Evolutionary conservation across 495 filamentous ascomycete species (phyloP).

Genomic region (Apodospora peruviana): DNA sequence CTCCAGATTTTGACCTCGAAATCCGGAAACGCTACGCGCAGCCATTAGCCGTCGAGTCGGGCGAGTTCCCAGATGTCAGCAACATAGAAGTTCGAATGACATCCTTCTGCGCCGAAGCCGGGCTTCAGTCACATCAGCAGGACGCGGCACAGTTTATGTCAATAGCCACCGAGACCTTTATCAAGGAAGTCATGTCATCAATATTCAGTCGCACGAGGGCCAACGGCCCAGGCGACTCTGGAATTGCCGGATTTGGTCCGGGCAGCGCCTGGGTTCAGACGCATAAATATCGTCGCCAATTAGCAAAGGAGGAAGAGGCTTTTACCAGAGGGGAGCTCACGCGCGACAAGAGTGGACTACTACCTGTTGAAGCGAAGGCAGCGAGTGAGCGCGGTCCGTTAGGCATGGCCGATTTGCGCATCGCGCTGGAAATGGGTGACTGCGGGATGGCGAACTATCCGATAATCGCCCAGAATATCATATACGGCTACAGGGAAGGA

Average conservation of each 20-base stretch:
- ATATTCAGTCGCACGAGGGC: constrained; percentile 72
- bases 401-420: constrained; percentile 70
- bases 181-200: constrained; percentile 79
- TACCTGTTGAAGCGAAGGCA: constrained; percentile 70
- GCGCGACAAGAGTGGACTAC: constrained; percentile 63
- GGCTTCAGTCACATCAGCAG: constrained; percentile 62
- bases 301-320: constrained; percentile 66
- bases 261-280: constrained; percentile 71
- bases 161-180: constrained; percentile 82
- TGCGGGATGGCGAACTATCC: constrained; percentile 73
- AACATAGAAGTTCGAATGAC: constrained; percentile 81
- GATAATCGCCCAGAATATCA: constrained; percentile 62
- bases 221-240: constrained; percentile 63
- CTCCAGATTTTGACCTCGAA: constrained; percentile 78
- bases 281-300: constrained; percentile 64
- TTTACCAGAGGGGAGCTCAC: constrained; percentile 60
- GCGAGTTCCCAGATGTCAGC: constrained; percentile 82
- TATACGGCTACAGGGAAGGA: constrained; percentile 68
- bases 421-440: constrained; percentile 70
- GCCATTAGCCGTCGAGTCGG: constrained; percentile 79
- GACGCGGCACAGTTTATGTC: constrained; percentile 82
- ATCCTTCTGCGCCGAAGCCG: constrained; percentile 91
- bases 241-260: constrained; percentile 52
- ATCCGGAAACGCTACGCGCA: constrained; percentile 88
- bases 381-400: constrained; percentile 61